Conservation (phyloP, 805 yeast genomes). For the Metschnikowia picachoensis region DNA sequence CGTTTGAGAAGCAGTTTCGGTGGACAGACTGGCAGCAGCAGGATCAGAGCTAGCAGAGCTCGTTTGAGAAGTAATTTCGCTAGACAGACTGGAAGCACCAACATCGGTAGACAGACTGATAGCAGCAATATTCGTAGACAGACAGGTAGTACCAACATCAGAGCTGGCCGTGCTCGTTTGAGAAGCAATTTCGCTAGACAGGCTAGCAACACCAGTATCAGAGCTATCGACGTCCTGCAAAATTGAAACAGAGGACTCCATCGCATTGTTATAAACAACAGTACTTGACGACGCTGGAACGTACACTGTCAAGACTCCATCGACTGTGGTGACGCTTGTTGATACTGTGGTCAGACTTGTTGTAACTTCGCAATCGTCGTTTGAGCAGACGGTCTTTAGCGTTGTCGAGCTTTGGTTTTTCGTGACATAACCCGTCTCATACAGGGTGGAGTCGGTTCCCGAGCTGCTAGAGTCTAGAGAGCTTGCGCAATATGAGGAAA, state of each 20-base stretch:
- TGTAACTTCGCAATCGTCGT: constrained; percentile 28
- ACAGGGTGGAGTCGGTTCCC: constrained; percentile 7
- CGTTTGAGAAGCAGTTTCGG: background rate
- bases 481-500: constrained; percentile 14
- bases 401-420: constrained; percentile 11
- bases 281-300: constrained; percentile 31
- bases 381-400: constrained; percentile 30
- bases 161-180: background rate
- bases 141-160: no score
- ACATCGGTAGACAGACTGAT: no score
- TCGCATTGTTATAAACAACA: constrained; percentile 4
- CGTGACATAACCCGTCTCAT: constrained; percentile 14
- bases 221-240: no score
- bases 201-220: no score
- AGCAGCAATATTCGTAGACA: no score
- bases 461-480: constrained; percentile 10
- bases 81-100: no score
- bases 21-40: background rate
- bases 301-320: constrained; percentile 38
- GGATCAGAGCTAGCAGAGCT: no score
- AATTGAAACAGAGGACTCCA: constrained; percentile 1
- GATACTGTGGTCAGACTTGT: constrained; percentile 30
- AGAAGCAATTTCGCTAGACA: no score
- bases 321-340: constrained; percentile 35
- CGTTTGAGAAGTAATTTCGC: no score